Conservation (phyloP, 495 filamentous ascomycete species). For the Antarctomyces pellizariae region DNA sequence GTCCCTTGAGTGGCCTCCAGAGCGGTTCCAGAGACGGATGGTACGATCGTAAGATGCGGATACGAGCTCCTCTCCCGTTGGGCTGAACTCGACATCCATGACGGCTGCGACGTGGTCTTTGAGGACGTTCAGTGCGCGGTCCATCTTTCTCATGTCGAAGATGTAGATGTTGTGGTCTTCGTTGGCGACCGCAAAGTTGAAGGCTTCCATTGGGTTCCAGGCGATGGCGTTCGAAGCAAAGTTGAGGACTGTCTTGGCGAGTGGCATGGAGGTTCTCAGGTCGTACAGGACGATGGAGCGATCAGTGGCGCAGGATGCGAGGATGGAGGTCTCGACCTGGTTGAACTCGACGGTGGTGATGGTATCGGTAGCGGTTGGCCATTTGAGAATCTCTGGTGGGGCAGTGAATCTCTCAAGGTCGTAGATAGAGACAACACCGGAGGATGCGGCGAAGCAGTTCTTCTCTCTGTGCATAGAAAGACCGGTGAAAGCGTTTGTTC, state of each 20-base stretch:
- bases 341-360: constrained; percentile 82
- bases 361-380: constrained; percentile 79
- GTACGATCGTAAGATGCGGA: constrained; percentile 72
- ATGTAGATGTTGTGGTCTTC: constrained; percentile 38
- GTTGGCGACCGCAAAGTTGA: constrained; percentile 68
- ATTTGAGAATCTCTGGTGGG: constrained; percentile 57
- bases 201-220: constrained; percentile 93
- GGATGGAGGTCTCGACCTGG: constrained; percentile 73
- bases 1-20: constrained; percentile 64
- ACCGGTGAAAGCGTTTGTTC: constrained; percentile 58
- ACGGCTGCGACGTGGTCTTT: constrained; percentile 92
- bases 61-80: constrained; percentile 85
- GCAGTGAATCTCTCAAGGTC: constrained; percentile 56
- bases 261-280: constrained; percentile 62
- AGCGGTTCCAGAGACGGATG: constrained; percentile 57
- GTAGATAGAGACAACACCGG: constrained; percentile 64
- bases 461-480: constrained; percentile 56
- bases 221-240: constrained; percentile 65
- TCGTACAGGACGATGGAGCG: constrained; percentile 75
- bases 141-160: constrained; percentile 72
- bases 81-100: constrained; percentile 90
- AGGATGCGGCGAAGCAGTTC: constrained; percentile 57
- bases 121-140: constrained; percentile 68
- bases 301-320: constrained; percentile 65
- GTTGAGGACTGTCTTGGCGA: constrained; percentile 54